These are phyloP conservation scores for Naematelia encephala DNA, from an alignment of 768 basidiomycete species.

Conservation along the genomic window DNA sequence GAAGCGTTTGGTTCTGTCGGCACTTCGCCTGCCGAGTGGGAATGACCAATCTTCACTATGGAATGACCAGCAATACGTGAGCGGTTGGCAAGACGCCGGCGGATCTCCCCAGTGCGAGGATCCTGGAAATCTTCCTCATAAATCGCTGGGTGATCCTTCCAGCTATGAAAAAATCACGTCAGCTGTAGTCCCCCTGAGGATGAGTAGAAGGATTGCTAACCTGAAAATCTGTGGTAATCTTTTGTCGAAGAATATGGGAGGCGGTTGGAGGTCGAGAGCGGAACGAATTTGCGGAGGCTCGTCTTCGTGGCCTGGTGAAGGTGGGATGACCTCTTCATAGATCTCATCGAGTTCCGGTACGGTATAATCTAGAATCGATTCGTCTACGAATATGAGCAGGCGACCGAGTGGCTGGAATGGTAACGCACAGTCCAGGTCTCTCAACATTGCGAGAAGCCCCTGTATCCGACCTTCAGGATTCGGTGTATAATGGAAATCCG, in stretches of 20 bases:
- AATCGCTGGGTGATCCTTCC: conserved; percentile 19
- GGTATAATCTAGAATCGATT: conserved; percentile 66
- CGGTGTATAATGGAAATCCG: conserved; percentile 86
- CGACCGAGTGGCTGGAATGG: not conserved
- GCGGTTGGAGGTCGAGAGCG: conserved; percentile 69
- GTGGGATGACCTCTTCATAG: conserved; percentile 58
- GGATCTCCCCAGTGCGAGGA: conserved; percentile 20
- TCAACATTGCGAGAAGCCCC: conserved; percentile 69
- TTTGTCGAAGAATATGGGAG: conserved; percentile 74
- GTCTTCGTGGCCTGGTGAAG: conserved; percentile 12
- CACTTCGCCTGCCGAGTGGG: conserved; percentile 17
- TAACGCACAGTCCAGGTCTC: conserved; percentile 71
- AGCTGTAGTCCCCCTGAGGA: not conserved
- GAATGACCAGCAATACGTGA: conserved; percentile 15
- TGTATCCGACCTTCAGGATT: conserved; percentile 67
- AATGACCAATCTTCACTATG: conserved; percentile 20
- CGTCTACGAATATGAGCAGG: conserved; percentile 56
- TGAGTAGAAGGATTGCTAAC: conserved; percentile 9
- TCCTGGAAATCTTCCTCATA: conserved; percentile 28
- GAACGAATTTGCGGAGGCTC: conserved; percentile 50
- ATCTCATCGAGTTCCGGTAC: conserved; percentile 69
- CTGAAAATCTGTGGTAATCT: conserved; percentile 57
- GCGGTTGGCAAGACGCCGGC: conserved; percentile 30
- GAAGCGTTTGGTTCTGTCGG: conserved; percentile 54
- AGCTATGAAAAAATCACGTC: conserved; percentile 23